Evolutionary conservation across 805 yeast genomes (phyloP).

Genomic region (Phaffomyces antillensis): DNA sequence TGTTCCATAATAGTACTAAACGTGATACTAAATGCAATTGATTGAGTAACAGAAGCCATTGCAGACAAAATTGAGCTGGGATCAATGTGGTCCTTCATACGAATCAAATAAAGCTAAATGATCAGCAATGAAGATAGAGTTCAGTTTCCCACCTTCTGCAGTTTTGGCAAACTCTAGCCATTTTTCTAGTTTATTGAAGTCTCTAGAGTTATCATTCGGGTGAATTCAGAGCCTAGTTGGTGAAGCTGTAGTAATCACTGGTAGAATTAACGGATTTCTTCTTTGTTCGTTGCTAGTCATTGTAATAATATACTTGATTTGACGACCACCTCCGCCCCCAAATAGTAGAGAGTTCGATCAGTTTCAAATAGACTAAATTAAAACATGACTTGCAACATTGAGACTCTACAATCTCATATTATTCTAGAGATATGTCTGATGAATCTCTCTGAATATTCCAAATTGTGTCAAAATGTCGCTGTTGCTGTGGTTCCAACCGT

Average conservation of each 20-base stretch:
- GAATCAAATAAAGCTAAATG: conserved; percentile 21
- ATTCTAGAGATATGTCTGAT: too few relatives aligned
- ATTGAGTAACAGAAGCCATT: conserved; percentile 35
- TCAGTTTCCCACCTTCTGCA: conserved; percentile 32
- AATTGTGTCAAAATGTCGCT: background rate
- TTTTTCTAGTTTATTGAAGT: conserved; percentile 25
- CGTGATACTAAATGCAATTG: conserved; percentile 34
- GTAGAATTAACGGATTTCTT: conserved; percentile 22
- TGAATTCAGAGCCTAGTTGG: conserved; percentile 30
- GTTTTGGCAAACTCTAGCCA: conserved; percentile 32
- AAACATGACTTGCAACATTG: background rate
- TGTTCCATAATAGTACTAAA: conserved; percentile 37
- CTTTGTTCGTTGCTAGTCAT: conserved; percentile 2
- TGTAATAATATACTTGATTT: too few relatives aligned
- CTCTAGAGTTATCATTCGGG: conserved; percentile 27
- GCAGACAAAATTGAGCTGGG: conserved; percentile 29
- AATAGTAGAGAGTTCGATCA: too few relatives aligned
- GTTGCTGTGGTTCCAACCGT: background rate
- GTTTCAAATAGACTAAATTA: background rate
- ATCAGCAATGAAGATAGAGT: conserved; percentile 33
- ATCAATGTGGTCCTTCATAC: conserved; percentile 13
- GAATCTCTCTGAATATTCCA: too few relatives aligned
- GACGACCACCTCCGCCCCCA: too few relatives aligned
- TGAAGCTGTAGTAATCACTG: conserved; percentile 25
- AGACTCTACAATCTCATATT: too few relatives aligned